Base-by-base conservation (phyloP, 176 grass and related monocot genomes). In the Musa troglodytarum region DNA sequence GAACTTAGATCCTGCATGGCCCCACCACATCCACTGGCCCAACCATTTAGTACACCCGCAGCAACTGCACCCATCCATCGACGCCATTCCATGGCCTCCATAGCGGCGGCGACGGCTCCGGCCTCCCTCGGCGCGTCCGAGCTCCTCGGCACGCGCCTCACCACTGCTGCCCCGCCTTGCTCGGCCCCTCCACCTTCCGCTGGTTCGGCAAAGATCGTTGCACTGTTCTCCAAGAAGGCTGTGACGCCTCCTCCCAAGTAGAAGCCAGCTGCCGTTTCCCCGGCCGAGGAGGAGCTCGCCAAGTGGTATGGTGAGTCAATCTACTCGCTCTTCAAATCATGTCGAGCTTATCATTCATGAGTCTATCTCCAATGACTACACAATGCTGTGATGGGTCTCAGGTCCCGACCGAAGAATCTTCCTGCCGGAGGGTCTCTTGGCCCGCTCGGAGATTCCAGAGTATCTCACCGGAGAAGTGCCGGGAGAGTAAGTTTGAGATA, bases 361-460 rank as follows among this genome's bases (percentile, higher is more conserved):
- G 11, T 19, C 15, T 20, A 62, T n/a, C n/a, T 64, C 20, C 9
- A 25, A 24, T 2, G 10, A 11, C 8, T 24, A 21, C 73, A 21
- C 56, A 62, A 50, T 53, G 10, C 9, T 10, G 50, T 19, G 49
- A 28, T 76, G n/a, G 69, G 17, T 22, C 10, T 74, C 24, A 62
- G 87, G 95, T 73, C 95, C 95, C 70, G 95, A 99, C 88, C 84
- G 95, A 78, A 91, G 88, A 75, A 99, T 99, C 77, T 99, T 16
- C 78, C 81, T 99, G 81, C 95, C 95, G 0, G 83, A 94, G 15
- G 95, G 95, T 25, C 88, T 99, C 63, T 84, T 99, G 71, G 95
- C 91, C 82, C 86, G 95, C 52, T 91, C 84, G 0, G 91, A 92
- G 67, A 88, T 99, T 70, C 95, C 90, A 1, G 95, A 92, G 55